These are phyloP conservation scores for Acanthamoeba castellanii DNA, from an alignment of 208 protist species.

Conservation along the genomic window DNA sequence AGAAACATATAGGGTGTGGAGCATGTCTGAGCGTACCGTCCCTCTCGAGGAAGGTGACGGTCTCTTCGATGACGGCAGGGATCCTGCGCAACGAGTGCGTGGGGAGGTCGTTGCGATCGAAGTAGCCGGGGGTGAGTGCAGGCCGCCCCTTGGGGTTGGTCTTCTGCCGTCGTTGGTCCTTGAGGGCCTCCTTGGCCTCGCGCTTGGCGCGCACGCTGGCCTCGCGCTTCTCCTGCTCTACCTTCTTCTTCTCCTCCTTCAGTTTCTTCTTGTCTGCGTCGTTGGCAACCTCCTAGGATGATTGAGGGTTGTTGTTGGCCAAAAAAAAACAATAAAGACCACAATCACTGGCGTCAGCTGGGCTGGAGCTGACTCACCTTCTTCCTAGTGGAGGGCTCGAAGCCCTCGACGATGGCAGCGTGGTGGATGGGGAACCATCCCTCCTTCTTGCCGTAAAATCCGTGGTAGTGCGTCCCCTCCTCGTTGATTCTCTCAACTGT, in stretches of 20 bases:
- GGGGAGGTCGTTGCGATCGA: not conserved
- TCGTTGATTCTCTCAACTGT: constrained; percentile 34
- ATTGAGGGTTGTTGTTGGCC: not conserved
- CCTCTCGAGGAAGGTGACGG: constrained; percentile 24
- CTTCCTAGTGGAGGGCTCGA: not conserved
- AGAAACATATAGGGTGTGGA: not conserved
- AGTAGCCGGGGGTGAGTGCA: not conserved
- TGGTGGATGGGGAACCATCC: constrained; percentile 66
- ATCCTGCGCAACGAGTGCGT: constrained; percentile 38
- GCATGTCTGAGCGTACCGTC: not conserved
- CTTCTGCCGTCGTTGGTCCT: not conserved
- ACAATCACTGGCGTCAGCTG: too few relatives aligned
- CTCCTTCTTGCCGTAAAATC: constrained; percentile 32
- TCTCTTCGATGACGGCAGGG: constrained; percentile 30
- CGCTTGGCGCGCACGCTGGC: constrained; percentile 5
- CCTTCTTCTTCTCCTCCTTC: constrained; percentile 43
- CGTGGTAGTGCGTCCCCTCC: constrained; percentile 32
- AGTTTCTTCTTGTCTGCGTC: constrained; percentile 12
- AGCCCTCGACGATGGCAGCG: not conserved
- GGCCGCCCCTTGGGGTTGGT: not conserved
- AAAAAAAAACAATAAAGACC: not conserved
- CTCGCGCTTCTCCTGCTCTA: not conserved
- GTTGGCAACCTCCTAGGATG: not conserved
- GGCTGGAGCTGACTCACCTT: not conserved
- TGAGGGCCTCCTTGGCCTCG: not conserved